Percentiles rank a stretch among this genome's conserved stretches.
phyloP scores from a whole-genome alignment of 176 grass and related monocot genomes.

The Eleusine indica region DNA sequence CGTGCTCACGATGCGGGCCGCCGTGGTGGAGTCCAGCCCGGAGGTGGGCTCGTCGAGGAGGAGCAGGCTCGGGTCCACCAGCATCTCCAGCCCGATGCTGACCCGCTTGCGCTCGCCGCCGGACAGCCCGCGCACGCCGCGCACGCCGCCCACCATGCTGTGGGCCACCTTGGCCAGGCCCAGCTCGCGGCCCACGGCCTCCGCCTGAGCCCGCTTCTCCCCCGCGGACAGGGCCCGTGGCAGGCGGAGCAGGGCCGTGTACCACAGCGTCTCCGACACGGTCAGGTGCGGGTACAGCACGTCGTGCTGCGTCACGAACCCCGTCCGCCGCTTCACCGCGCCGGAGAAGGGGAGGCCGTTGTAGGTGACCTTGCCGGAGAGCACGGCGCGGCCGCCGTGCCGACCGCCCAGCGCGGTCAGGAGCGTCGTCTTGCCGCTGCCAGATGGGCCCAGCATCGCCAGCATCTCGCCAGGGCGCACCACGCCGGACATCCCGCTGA shows the following conservation, averaged over 20 bases:
- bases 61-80: conserved; percentile 84
- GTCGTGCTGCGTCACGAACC: conserved; percentile 95
- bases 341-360: conserved; percentile 77
- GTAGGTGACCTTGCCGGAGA: conserved; percentile 95
- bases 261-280: conserved; percentile 83
- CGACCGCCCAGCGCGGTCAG: conserved; percentile 85
- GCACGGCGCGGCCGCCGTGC: conserved; percentile 36
- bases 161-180: conserved; percentile 75
- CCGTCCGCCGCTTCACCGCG: conserved; percentile 71
- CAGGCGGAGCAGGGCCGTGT: conserved; percentile 88
- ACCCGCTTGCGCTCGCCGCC: conserved; percentile 93
- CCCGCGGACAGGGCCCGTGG: conserved; percentile 45
- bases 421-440: conserved; percentile 97
- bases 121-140: conserved; percentile 80
- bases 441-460: conserved; percentile 94
- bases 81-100: conserved; percentile 97
- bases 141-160: conserved; percentile 83
- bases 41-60: conserved; percentile 96
- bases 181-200: conserved; percentile 67
- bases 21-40: conserved; percentile 89
- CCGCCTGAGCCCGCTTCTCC: conserved; percentile 74
- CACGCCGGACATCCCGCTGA: conserved; percentile 84
- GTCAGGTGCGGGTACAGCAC: conserved; percentile 95
- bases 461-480: conserved; percentile 93
- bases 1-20: conserved; percentile 64